A percentile compares a stretch with the other conserved stretches of the same genome.
These are phyloP conservation scores for Didymella pinodella DNA, from an alignment of 2,329 filamentous ascomycete genomes.

Conservation along the genomic window DNA sequence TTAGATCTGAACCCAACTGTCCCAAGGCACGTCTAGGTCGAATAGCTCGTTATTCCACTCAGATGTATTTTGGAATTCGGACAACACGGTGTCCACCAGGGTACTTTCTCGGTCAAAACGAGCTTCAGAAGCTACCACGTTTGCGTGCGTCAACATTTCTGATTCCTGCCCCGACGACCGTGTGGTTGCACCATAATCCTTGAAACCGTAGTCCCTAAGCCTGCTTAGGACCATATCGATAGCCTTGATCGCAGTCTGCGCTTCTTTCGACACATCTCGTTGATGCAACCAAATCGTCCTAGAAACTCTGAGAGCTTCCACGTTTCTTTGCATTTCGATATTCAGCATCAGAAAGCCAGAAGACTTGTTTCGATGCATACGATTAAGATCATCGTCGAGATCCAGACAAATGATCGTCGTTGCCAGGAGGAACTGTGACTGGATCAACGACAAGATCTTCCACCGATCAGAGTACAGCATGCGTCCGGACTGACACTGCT, in stretches of 20 bases:
- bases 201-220: background rate
- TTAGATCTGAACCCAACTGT: background rate
- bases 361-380: background rate
- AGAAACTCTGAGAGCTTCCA: background rate
- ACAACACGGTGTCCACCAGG: background rate
- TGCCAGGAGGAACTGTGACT: constrained; percentile 59
- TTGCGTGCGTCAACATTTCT: background rate
- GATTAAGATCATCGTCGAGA: constrained; percentile 38
- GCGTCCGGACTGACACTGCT: constrained; percentile 51
- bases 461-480: constrained; percentile 51
- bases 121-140: background rate
- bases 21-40: background rate
- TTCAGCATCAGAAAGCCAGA: background rate
- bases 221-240: background rate
- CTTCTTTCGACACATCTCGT: background rate
- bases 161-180: background rate
- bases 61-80: background rate
- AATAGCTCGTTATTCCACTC: background rate
- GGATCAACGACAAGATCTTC: constrained; percentile 56
- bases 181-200: background rate
- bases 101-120: background rate
- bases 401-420: constrained; percentile 60
- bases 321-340: background rate
- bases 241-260: background rate
- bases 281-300: background rate